Evolutionary conservation across 108 stramenopile genomes (phyloP).

Genomic region (Nitzschia palea): DNA sequence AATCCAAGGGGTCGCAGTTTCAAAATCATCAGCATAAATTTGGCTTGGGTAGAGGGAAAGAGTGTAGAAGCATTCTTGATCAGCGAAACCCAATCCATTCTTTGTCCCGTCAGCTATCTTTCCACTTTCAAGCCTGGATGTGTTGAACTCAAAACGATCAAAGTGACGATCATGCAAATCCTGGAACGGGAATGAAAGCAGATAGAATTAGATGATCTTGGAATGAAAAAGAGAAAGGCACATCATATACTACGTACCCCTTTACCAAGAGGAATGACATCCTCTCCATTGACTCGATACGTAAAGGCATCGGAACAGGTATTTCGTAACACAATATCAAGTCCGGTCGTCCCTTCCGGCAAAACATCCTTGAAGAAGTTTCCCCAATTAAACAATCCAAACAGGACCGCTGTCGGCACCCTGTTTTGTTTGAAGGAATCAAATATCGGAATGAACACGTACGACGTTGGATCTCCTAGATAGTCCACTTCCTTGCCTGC

Average conservation of each 20-base stretch:
- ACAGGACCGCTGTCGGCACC: background rate
- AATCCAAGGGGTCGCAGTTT: slow-evolving; percentile 36
- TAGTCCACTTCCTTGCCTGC: background rate
- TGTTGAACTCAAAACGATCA: background rate
- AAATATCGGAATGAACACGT: slow-evolving; percentile 16
- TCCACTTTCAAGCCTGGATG: background rate
- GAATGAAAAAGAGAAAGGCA: too few species aligned
- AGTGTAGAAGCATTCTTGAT: slow-evolving; percentile 18
- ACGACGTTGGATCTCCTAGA: slow-evolving; percentile 11
- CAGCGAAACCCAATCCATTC: slow-evolving; percentile 5
- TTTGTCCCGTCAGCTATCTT: background rate
- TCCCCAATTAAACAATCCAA: slow-evolving; percentile 13
- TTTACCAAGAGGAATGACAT: slow-evolving; percentile 2
- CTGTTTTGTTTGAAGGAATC: slow-evolving; percentile 4
- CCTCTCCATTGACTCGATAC: background rate
- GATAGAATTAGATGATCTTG: too few species aligned
- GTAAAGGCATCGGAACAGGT: slow-evolving; percentile 12
- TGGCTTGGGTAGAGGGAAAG: slow-evolving; percentile 62
- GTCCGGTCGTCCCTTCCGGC: background rate
- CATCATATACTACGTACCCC: slow-evolving; percentile 15
- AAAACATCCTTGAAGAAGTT: slow-evolving; percentile 4
- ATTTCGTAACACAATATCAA: slow-evolving; percentile 12
- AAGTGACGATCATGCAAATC: background rate
- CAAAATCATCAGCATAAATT: slow-evolving; percentile 46
- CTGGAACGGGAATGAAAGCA: too few species aligned